Evolutionary conservation across 2,329 filamentous ascomycete species (phyloP), one percentile per base, ranked within the genome.

Genomic region (Sarocladium brachiariae): DNA sequence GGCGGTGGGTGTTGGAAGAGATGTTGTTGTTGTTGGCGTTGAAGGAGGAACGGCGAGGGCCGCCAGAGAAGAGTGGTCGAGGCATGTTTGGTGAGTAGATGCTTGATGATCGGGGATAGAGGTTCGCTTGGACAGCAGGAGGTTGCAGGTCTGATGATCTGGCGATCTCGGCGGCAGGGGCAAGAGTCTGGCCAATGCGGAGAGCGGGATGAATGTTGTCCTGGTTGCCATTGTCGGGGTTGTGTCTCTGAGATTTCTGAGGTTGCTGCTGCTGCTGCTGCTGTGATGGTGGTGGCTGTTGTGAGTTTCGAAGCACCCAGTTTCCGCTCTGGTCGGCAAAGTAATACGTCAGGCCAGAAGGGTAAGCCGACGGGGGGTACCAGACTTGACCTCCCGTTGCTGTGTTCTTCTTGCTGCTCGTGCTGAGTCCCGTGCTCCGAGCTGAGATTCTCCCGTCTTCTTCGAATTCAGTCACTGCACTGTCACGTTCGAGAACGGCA

Each of bases 321-420:
- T 80, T 79, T 1, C 76, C 74, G 55, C 68, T 67, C 58, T 69
- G 72, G 57, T 80, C 76, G 30, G 75, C 70, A 43, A 78, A 68
- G 55, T 77, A 80, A 39, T 71, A 69, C 1, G 72, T 70, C 2
- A 69, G 67, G 1, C 72, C 71, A 2, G 73, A 73, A 35, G 67
- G 63, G 1, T 74, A 71, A 18, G 70, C 72, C 2, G 71, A 68
- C 0, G 75, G 74, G 5, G 73, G 75, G 11, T 73, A 66, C 76
- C 76, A 80, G 41, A 78, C 70, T 51, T 73, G 69, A n/a, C 55
- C 70, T n/a, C 38, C 35, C 58, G 47, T 67, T 24, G 3, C 13
- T 16, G 13, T 27, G 31, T 35, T 37, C 27, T 33, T 31, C 25
- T 21, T 33, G 43, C 43, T 33, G 27, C 33, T 31, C 4, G 43